Base-by-base conservation (phyloP, 2,329 filamentous ascomycete species). In the Thielaviopsis musarum region DNA sequence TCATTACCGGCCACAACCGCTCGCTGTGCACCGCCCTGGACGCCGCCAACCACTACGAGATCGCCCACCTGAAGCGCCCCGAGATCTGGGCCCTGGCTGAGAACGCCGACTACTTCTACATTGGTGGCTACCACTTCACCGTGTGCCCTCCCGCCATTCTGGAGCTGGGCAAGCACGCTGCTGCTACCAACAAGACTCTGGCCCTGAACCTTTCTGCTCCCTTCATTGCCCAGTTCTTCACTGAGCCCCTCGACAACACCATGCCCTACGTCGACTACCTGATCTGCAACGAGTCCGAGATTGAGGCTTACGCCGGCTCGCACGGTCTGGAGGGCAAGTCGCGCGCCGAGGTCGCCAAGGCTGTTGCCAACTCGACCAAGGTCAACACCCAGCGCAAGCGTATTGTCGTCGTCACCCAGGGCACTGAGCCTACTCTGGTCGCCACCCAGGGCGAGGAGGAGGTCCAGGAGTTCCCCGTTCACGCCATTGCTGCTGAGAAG, bases 181-280 rank as follows among this genome's bases (percentile, higher is more conserved):
- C 89, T 48, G 76, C 79, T 64, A 83, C 88, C 72, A 85, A 97
- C 80, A 98, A 98, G 83, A 78, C 79, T 63, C 95, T 97, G 72
- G 82, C 91, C 67, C 83, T 98, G 66, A 94, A 90, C 66, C 82
- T 98, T 63, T 93, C 89, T 57, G 93, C 93, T 7, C 93, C 93
- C 62, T 98, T 98, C 78, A 95, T 98, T 69, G 77, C 86, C 48
- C 87, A 95, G 70, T 95, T 96, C 81, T 98, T 97, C 85, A 96
- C 96, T 79, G 91, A 96, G 56, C 87, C 83, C 65, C 82, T 98
- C 54, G 89, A 95, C 73, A 84, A 83, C 67, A 85, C 87, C 59
- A 78, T 89, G 58, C 87, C 87, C 30, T 96, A 95, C 82, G 94
- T 90, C 79, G 91, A 97, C 76, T 94, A 91, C 74, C 78, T 97